Evolutionary conservation across 176 grass and related monocot genomes (phyloP), one percentile per base, ranked within the genome.

Genomic region (Oryza rufipogon): DNA sequence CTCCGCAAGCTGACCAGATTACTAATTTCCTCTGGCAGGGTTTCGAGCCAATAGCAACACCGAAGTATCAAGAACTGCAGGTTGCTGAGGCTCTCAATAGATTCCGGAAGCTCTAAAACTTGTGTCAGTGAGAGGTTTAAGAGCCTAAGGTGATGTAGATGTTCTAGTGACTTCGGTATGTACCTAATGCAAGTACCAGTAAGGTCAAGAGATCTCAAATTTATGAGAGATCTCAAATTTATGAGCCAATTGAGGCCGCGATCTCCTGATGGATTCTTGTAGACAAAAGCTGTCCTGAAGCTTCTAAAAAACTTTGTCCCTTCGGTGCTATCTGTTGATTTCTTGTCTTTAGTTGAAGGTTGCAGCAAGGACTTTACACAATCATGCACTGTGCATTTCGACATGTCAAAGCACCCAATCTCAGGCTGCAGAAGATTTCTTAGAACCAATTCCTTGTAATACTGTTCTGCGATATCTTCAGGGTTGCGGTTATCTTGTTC

Each of bases 91-190:
- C 26, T 63, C 52, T 25, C 64, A 71, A 88, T 81, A 25, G 76
- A 76, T 32, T 81, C 82, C 1, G 89, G 89, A 17, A 91, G 80
- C 14, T 73, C 76, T 28, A 48, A 82, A 8, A 85, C 77, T 67
- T 74, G 69, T 26, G 90, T 88, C 0, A 20, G 22, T 48, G 86
- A 91, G 77, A 91, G 74, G 65, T 88, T 88, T 16, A 88, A 74
- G 32, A 77, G 66, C 60, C 90, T 88, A 54, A 92, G 71, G 74
- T 83, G 86, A 73, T 36, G 19, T 25, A 88, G 45, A 74, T 42
- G 28, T 64, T 26, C 54, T 63, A 92, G n/a, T 14, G 68, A 81
- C 30, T 38, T 63, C 28, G 90, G 90, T 58, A 91, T 78, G 13
- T 80, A 28, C 26, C 66, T 74, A 68, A 86, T 83, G 13, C 38